Evolutionary conservation across 2,329 filamentous ascomycete genomes (phyloP), one percentile per base, ranked within the genome.

Genomic region (Ceratocystis destructans): DNA sequence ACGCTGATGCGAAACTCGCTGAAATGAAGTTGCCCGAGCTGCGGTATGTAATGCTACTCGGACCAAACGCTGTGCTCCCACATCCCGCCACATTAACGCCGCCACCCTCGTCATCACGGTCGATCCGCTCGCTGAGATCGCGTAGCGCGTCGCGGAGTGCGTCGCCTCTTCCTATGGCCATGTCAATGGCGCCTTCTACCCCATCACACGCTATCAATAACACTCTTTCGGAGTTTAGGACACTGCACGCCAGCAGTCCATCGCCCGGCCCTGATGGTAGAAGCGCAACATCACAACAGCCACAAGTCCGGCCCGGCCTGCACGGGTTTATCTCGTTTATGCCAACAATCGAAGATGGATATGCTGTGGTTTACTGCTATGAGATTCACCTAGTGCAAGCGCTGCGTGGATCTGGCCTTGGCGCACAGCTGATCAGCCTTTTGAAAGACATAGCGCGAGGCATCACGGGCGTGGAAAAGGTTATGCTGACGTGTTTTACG

Each of bases 401-500:
- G 1, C 73, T 88, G 3, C 81, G 83, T 70, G 80, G 85, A 76
- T 83, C 82, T 15, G 87, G 88, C 0, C 75, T 92, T 1, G 87
- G 85, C 1, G 77, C 72, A 12, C 75, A 79, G 12, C 77, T 92
- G 48, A 83, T 92, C 77, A 71, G 74, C 1, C 75, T 83, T 67
- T 79, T 83, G 6, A 79, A 81, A 61, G 72, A 72, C 3, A 77
- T 85, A 3, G 87, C 83, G 6, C 69, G 74, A 25, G 79, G 79
- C 65, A 79, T 86, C 25, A 77, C 79, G 1, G 64, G 78, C 0
- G 78, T 87, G 59, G 74, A 77, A 25, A 90, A 90, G 74, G 78
- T 84, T 59, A 91, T 91, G 88, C 76, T 91, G 71, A 90, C 87
- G 1, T 88, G 87, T 71, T 90, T 89, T 71, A 74, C 80, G 64